Conservation (phyloP, 2,329 filamentous ascomycete species). For the Colletotrichum limetticola region DNA sequence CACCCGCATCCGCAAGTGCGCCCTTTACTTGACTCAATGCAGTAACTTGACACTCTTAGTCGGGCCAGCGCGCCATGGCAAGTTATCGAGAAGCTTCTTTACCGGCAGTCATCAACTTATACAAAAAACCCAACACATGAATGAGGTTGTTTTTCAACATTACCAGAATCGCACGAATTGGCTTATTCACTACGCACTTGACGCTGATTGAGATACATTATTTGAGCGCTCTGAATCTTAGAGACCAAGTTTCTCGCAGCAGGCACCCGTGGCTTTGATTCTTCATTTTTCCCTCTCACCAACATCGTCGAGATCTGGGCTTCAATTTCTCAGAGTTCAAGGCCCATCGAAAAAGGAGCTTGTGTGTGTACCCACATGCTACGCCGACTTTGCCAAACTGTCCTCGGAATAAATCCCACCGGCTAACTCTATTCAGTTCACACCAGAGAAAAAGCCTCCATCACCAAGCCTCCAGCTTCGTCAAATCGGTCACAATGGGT, state of each 20-base stretch:
- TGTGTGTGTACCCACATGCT: background rate
- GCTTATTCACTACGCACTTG: too few species aligned
- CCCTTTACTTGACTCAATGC: background rate
- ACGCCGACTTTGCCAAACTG: background rate
- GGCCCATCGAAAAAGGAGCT: background rate
- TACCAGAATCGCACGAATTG: too few species aligned
- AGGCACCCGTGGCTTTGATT: background rate
- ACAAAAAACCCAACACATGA: background rate
- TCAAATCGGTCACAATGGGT: slow-evolving; percentile 47
- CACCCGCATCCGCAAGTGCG: background rate
- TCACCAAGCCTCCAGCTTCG: too few species aligned
- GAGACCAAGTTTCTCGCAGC: background rate
- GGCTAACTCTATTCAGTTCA: background rate
- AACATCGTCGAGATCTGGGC: background rate
- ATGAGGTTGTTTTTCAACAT: too few species aligned
- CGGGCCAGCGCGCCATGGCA: background rate
- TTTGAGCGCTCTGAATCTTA: background rate
- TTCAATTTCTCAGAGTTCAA: background rate
- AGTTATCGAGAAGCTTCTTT: background rate
- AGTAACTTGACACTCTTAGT: background rate
- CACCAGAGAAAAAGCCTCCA: background rate
- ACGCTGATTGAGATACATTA: background rate
- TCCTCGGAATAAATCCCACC: background rate
- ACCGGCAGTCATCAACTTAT: background rate
- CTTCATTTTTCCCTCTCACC: background rate